These are phyloP conservation scores for Jatropha curcas DNA, from an alignment of 345 rosid species.

Conservation along the genomic window DNA sequence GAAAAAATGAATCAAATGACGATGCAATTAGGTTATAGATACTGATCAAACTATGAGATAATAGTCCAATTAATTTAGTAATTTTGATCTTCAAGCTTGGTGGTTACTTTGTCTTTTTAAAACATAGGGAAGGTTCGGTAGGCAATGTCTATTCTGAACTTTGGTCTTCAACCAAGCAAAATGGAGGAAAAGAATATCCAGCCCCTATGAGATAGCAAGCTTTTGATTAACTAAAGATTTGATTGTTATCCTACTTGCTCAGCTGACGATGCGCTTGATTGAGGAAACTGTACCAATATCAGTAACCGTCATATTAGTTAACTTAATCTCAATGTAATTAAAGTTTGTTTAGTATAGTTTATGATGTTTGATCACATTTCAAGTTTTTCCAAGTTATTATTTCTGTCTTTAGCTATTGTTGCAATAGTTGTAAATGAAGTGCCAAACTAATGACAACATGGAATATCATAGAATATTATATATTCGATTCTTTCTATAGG, in stretches of 20 bases:
- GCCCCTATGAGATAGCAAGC: no score
- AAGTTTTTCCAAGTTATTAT: not conserved
- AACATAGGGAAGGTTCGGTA: not conserved
- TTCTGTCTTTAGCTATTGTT: not conserved
- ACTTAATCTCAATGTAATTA: no score
- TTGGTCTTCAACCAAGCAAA: no score
- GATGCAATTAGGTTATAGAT: no score
- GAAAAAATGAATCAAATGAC: no score
- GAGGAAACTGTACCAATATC: no score
- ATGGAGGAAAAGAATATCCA: no score
- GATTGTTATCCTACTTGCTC: not conserved
- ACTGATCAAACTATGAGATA: not conserved
- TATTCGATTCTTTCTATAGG: not conserved
- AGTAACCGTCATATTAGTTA: no score
- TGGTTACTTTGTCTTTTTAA: not conserved
- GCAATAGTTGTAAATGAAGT: not conserved
- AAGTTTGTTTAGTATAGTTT: no score
- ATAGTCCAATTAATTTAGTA: not conserved
- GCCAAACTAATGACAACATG: not conserved
- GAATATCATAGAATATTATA: not conserved
- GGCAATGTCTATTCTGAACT: no score
- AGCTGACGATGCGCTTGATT: no score
- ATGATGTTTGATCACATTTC: not conserved
- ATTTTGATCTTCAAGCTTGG: not conserved
- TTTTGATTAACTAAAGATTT: not conserved